Conservation (phyloP, 2,329 filamentous ascomycete species). For the Fusarium coffeatum region DNA sequence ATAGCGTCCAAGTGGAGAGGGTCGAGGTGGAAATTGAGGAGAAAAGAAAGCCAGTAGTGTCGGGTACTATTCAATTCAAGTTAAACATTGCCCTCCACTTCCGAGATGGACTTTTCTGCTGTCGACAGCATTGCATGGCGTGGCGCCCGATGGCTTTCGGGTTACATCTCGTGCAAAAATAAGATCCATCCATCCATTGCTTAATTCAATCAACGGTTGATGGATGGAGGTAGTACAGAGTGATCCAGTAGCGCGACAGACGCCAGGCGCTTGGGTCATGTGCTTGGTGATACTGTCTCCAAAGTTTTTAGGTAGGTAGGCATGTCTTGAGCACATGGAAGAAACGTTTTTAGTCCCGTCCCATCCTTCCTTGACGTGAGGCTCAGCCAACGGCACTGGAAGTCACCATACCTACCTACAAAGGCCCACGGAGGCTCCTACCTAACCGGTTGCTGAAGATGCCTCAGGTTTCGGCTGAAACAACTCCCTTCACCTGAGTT, state of each 20-base stretch:
- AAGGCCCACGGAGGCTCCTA: background rate
- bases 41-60: slow-evolving; percentile 8
- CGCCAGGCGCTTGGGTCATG: slow-evolving; percentile 34
- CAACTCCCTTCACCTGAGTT: slow-evolving; percentile 10
- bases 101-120: background rate
- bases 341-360: background rate
- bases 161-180: background rate
- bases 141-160: slow-evolving; percentile 3
- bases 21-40: slow-evolving; percentile 10
- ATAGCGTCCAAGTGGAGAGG: background rate
- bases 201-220: background rate
- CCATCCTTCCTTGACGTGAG: background rate
- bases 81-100: slow-evolving; percentile 1
- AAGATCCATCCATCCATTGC: background rate
- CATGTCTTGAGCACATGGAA: background rate
- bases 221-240: background rate
- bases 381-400: slow-evolving; percentile 16
- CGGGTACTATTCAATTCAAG: background rate
- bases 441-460: slow-evolving; percentile 1
- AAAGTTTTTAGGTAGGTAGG: background rate
- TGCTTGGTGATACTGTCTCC: background rate
- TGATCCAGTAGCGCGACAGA: slow-evolving; percentile 32
- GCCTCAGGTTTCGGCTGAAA: slow-evolving; percentile 24
- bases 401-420: background rate
- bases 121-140: background rate